phyloP scores from a whole-genome alignment of 371 early-diverging fungal species.

The Apophysomyces variabilis region DNA sequence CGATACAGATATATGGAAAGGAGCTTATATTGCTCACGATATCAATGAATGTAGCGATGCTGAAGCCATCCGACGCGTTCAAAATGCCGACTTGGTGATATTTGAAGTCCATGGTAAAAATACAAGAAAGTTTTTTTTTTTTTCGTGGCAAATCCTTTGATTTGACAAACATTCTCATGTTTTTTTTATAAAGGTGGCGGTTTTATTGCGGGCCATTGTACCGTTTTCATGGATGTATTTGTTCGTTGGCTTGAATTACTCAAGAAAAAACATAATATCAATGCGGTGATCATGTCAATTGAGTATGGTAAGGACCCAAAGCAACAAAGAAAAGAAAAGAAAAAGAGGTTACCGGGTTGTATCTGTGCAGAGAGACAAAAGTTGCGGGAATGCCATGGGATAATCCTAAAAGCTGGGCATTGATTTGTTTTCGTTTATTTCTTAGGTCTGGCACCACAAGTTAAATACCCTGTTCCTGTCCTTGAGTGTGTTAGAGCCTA shows the following conservation, averaged over 20 bases:
- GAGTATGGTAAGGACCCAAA: slow-evolving; percentile 21
- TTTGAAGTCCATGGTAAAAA: slow-evolving; percentile 25
- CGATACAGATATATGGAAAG: slow-evolving; percentile 22
- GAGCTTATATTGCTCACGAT: slow-evolving; percentile 30
- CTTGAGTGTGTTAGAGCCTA: slow-evolving; percentile 30
- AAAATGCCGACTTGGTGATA: slow-evolving; percentile 27
- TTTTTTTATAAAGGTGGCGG: slow-evolving; percentile 28
- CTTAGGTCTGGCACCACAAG: slow-evolving; percentile 16
- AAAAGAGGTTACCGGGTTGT: background rate
- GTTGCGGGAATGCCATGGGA: too few relatives aligned
- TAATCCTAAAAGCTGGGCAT: background rate
- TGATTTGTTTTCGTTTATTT: background rate
- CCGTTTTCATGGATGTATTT: slow-evolving; percentile 32
- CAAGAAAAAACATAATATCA: slow-evolving; percentile 15
- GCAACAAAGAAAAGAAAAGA: background rate
- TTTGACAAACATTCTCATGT: background rate
- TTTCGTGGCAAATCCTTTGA: background rate
- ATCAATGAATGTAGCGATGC: slow-evolving; percentile 17
- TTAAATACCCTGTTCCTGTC: slow-evolving; percentile 33
- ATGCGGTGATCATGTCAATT: slow-evolving; percentile 29
- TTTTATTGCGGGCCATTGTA: slow-evolving; percentile 26
- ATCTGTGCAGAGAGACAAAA: background rate
- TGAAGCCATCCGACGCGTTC: slow-evolving; percentile 16
- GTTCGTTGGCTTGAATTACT: slow-evolving; percentile 21
- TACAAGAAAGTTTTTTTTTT: background rate